A percentile compares a stretch with the other conserved stretches of the same genome.
phyloP scores from a whole-genome alignment of 1,284 basidiomycete species.

The Pascua sp. region DNA sequence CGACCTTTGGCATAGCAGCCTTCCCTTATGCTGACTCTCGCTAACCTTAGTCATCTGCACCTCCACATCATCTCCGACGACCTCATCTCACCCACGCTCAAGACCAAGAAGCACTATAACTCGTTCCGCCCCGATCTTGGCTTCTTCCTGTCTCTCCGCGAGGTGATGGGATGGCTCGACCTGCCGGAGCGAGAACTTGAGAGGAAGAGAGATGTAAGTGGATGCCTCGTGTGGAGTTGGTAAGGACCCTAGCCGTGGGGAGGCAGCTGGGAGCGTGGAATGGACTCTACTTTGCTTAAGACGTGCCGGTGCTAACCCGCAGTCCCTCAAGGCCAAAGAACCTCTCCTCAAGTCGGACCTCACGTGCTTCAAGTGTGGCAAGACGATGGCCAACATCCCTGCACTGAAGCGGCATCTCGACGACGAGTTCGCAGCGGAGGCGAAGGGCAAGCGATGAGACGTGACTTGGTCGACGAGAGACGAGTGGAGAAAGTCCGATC shows the following conservation, averaged over 20 bases:
- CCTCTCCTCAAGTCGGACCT: constrained; percentile 64
- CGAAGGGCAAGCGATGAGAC: no score
- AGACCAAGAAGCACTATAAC: constrained; percentile 91
- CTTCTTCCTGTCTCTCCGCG: constrained; percentile 76
- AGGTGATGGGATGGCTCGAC: constrained; percentile 68
- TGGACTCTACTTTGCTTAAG: neutral
- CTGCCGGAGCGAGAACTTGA: constrained; percentile 51
- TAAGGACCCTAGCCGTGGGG: constrained; percentile 8
- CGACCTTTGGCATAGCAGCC: neutral
- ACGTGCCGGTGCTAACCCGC: constrained; percentile 22
- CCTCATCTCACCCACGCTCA: constrained; percentile 68
- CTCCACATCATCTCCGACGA: constrained; percentile 84
- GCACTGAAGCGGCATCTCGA: constrained; percentile 59
- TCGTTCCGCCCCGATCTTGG: constrained; percentile 83
- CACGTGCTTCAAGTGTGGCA: constrained; percentile 63
- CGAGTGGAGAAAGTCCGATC: no score
- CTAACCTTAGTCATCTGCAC: constrained; percentile 66
- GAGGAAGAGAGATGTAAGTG: constrained; percentile 9
- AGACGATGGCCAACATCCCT: constrained; percentile 67
- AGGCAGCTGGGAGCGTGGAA: constrained; percentile 41
- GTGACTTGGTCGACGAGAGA: no score
- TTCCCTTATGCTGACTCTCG: neutral
- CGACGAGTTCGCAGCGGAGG: constrained; percentile 30
- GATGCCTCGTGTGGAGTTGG: constrained; percentile 7
- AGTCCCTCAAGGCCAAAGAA: constrained; percentile 57